Evolutionary conservation across 2,329 filamentous ascomycete species (phyloP).

Genomic region (Fusarium tricinctum): DNA sequence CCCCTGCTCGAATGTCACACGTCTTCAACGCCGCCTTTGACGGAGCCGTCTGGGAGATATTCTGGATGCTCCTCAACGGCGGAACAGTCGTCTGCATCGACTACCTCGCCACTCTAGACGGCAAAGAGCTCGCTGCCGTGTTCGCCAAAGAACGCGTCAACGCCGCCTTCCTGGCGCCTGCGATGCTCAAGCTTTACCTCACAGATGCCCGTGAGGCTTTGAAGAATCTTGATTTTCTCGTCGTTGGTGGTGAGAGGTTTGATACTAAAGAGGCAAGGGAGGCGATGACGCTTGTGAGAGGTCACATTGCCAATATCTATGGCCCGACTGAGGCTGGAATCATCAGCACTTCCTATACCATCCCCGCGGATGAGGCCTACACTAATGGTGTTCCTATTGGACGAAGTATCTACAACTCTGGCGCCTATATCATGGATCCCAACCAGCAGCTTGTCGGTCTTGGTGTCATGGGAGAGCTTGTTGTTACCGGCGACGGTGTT

Average conservation of each 20-base stretch:
- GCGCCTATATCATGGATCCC: constrained; percentile 37
- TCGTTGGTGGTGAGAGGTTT: constrained; percentile 32
- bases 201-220: constrained; percentile 8
- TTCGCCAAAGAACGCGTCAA: constrained; percentile 23
- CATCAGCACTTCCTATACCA: constrained; percentile 32
- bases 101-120: constrained; percentile 24
- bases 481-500: constrained; percentile 44
- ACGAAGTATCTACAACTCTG: constrained; percentile 40
- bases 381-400: constrained; percentile 46
- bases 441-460: constrained; percentile 35
- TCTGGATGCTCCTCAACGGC: constrained; percentile 35
- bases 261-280: constrained; percentile 23
- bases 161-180: constrained; percentile 17
- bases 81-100: constrained; percentile 42
- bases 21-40: constrained; percentile 45
- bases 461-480: constrained; percentile 47
- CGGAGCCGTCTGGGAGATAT: constrained; percentile 40
- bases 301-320: constrained; percentile 32
- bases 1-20: constrained; percentile 15
- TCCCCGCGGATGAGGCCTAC: constrained; percentile 4
- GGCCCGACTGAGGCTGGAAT: constrained; percentile 46
- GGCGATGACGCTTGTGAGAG: not conserved
- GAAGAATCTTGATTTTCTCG: constrained; percentile 15
- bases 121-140: constrained; percentile 13
- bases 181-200: constrained; percentile 36